Base-by-base conservation (phyloP, 768 basidiomycete species). In the Boletus vermiculosoides region DNA sequence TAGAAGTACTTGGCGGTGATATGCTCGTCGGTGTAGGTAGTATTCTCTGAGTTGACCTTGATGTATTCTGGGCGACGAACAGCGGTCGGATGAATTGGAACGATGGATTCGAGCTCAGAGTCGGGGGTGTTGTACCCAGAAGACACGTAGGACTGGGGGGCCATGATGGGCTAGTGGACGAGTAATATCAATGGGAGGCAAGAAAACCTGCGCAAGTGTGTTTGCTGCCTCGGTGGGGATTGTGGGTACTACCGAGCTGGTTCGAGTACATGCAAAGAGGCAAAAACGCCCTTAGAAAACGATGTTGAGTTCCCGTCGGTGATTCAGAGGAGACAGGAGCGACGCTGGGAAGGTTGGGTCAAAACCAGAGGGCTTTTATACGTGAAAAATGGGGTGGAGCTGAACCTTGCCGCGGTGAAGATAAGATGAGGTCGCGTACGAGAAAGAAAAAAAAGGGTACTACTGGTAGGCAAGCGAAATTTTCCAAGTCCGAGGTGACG, bases 221-320 rank as follows among this genome's bases (percentile, higher is more conserved):
- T 73, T 90, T 94, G 68, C 69, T 73, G 79, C 94, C 93, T 85
- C 92, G 82, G 79, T 90, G 83, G 66, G 83, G 81, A 78, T 95
- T 95, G 79, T 95, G 93, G 64, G 84, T 79, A 75, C 88, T 90
- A 75, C 87, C 87, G 65, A 95, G 88, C 74, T 88, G 87, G 90
- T 94, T 94, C 63, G 90, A 92, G 90, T 88, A 96, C 93, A 94
- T 95, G 83, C 88, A 92, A 79, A 65, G 70, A 68, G 68, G 76
- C 77, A 73, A 78, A 12, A 71, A 56, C 51, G 63, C 71, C 61
- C 67, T 56, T 57, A 50, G 63, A 54, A 57, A 53, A 58, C 39
- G 58, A 57, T 44, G 60, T 54, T 16, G 58, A 3, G 34, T 34
- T 44, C 20, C 37, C 22, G 44, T 45, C 45, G 25, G 56, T 34